These are phyloP conservation scores for Candolleomyces aberdarensis DNA, from an alignment of 768 basidiomycete genomes.

Conservation along the genomic window DNA sequence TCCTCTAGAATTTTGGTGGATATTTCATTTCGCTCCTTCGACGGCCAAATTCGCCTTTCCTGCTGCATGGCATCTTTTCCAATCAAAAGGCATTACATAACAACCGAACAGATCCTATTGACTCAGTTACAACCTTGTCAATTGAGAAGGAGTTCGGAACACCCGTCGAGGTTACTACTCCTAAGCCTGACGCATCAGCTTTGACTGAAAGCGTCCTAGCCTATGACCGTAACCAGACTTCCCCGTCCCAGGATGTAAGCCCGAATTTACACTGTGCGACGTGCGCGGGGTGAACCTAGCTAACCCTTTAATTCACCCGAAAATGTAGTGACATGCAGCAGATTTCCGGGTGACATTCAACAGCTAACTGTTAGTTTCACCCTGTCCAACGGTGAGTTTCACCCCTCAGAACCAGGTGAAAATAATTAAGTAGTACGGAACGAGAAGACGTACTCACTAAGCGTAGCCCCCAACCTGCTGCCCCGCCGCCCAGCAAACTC, in stretches of 20 bases:
- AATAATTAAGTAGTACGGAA: background rate
- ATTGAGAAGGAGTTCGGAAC: constrained; percentile 13
- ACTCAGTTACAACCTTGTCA: constrained; percentile 14
- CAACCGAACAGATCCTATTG: constrained; percentile 15
- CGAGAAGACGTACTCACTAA: too few species aligned
- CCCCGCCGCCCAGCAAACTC: too few species aligned
- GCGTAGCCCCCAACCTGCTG: too few species aligned
- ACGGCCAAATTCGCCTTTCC: constrained; percentile 13
- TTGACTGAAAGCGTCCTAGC: background rate
- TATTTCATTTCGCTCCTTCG: constrained; percentile 20
- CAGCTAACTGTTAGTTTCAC: background rate
- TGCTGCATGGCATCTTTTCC: constrained; percentile 6
- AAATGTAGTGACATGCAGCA: background rate
- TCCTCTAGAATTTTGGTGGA: constrained; percentile 16
- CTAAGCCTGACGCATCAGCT: constrained; percentile 13
- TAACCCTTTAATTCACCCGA: background rate
- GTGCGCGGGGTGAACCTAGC: background rate
- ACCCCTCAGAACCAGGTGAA: background rate
- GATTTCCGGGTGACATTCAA: too few species aligned
- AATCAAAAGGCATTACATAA: background rate
- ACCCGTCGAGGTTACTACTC: constrained; percentile 11
- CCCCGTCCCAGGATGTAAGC: background rate
- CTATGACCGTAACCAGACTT: background rate
- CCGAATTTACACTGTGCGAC: background rate
- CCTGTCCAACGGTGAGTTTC: background rate